Conservation (phyloP, 1,284 basidiomycete species). For the Cryptococcus depauperatus region DNA sequence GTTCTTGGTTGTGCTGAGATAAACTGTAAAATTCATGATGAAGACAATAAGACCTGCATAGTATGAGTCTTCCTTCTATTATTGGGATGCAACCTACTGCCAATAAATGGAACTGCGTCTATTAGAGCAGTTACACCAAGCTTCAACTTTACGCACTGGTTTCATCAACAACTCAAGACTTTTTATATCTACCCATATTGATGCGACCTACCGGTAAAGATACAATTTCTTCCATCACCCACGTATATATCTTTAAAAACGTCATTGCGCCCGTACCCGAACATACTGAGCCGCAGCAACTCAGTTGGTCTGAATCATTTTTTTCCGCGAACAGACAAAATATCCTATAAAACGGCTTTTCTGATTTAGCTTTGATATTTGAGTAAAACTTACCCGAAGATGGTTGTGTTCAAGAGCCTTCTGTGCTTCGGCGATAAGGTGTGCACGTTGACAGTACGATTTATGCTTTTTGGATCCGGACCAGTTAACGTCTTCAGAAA, state of each 20-base stretch:
- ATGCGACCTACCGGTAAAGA: slow-evolving; percentile 9
- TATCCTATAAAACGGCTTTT: slow-evolving; percentile 4
- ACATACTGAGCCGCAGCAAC: not conserved
- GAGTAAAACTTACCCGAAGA: slow-evolving; percentile 3
- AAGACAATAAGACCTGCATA: not conserved
- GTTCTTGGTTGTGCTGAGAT: not conserved
- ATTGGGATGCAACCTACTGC: too few relatives aligned
- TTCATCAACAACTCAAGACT: too few relatives aligned
- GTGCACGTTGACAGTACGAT: slow-evolving; percentile 3
- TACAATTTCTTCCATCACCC: slow-evolving; percentile 10
- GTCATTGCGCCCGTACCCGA: slow-evolving; percentile 2
- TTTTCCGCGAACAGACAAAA: slow-evolving; percentile 6
- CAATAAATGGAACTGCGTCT: slow-evolving; percentile 3
- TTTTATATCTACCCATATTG: not conserved
- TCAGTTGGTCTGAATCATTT: not conserved
- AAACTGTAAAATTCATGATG: slow-evolving; percentile 3
- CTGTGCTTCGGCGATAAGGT: slow-evolving; percentile 6
- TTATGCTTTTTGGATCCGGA: slow-evolving; percentile 2
- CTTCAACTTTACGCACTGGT: slow-evolving; percentile 1
- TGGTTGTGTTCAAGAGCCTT: slow-evolving; percentile 6
- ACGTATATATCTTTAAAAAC: slow-evolving; percentile 7
- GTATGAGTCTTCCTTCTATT: too few relatives aligned
- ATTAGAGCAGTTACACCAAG: slow-evolving; percentile 1
- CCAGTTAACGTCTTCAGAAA: slow-evolving; percentile 7
- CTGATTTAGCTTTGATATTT: not conserved